Evolutionary conservation across 176 grass and related monocot genomes (phyloP).

Genomic region (Alopecurus myosuroides): DNA sequence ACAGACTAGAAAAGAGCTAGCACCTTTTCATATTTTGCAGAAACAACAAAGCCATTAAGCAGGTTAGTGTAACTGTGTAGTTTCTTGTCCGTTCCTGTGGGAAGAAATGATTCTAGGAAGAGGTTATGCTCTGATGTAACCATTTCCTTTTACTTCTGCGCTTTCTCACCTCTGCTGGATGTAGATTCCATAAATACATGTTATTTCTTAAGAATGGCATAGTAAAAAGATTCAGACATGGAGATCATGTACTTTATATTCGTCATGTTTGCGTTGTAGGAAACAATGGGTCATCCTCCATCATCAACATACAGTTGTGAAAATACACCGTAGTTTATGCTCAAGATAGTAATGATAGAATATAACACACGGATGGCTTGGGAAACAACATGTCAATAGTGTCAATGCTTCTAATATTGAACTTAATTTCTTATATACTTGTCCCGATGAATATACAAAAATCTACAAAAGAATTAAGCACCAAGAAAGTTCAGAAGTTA

Average conservation of each 20-base stretch:
- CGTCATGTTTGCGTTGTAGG: no score
- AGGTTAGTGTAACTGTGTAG: constrained; percentile 84
- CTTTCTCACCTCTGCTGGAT: constrained; percentile 64
- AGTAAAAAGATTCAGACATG: neutral
- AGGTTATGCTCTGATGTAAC: constrained; percentile 56
- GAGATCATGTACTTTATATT: no score
- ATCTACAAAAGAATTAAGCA: no score
- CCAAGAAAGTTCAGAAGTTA: constrained; percentile 18
- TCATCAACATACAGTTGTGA: constrained; percentile 83
- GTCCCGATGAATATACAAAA: neutral
- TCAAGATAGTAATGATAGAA: constrained; percentile 35
- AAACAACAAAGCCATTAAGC: constrained; percentile 92
- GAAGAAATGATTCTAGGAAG: constrained; percentile 78
- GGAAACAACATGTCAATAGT: constrained; percentile 28
- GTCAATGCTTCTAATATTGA: constrained; percentile 6
- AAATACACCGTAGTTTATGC: constrained; percentile 30
- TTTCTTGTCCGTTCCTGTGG: constrained; percentile 64
- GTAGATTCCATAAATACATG: constrained; percentile 2
- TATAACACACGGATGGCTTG: constrained; percentile 18
- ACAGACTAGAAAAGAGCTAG: no score
- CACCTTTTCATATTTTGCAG: no score
- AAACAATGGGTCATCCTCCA: no score
- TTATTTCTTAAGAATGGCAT: neutral
- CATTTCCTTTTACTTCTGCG: constrained; percentile 57
- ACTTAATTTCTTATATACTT: constrained; percentile 6